A percentile compares a stretch with the other conserved stretches of the same genome.
These are phyloP conservation scores for Closterium sp. DNA, from an alignment of 139 green algal species.

Conservation along the genomic window DNA sequence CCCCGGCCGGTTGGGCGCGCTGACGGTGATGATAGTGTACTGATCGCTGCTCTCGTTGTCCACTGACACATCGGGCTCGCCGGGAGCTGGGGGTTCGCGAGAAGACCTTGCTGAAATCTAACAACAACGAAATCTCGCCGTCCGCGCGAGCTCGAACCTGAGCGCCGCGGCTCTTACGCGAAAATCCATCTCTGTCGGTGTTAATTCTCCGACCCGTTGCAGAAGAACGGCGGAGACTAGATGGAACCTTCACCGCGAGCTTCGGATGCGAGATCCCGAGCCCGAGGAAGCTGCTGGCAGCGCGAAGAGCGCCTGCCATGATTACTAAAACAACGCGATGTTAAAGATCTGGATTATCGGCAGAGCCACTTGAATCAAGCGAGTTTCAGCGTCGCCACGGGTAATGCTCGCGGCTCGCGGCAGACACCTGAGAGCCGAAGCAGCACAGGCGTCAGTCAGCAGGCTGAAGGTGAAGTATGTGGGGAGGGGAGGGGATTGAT, in stretches of 20 bases:
- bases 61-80: conserved; percentile 24
- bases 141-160: neutral
- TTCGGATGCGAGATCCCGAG: neutral
- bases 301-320: neutral
- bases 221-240: neutral
- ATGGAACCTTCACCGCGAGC: neutral
- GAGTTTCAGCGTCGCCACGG: neutral
- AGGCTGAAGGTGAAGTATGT: neutral
- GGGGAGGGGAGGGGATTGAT: no score
- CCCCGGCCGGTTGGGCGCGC: conserved; percentile 65
- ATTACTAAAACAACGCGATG: neutral
- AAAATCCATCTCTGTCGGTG: neutral
- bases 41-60: conserved; percentile 60
- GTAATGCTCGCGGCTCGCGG: neutral
- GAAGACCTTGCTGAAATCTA: neutral
- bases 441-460: neutral
- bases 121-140: neutral
- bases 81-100: neutral
- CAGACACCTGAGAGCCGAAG: neutral
- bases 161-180: neutral
- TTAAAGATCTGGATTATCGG: neutral
- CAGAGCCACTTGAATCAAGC: neutral
- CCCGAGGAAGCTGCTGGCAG: neutral
- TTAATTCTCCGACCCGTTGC: neutral
- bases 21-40: conserved; percentile 67